A percentile compares a stretch with the other conserved stretches of the same genome.
phyloP scores from a whole-genome alignment of 2,329 filamentous ascomycete species.

The Verticillium tricorpus region DNA sequence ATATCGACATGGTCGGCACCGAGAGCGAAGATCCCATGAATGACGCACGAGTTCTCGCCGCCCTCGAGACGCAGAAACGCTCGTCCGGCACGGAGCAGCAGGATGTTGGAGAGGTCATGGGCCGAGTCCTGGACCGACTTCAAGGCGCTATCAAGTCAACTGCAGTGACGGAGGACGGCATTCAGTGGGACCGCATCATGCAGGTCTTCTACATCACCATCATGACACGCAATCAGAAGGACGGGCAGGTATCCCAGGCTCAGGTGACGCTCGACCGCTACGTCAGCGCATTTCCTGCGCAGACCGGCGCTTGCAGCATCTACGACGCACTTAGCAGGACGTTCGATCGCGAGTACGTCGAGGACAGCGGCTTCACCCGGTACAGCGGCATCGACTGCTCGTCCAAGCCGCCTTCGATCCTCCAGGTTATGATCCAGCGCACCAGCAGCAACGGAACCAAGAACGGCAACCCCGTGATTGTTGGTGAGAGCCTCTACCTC shows the following conservation, averaged over 20 bases:
- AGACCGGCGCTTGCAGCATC: slow-evolving; percentile 53
- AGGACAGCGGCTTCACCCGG: slow-evolving; percentile 55
- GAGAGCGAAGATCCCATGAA: slow-evolving; percentile 18
- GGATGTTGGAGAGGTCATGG: slow-evolving; percentile 94
- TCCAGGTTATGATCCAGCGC: slow-evolving; percentile 87
- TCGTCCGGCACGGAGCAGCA: slow-evolving; percentile 67
- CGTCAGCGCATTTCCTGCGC: slow-evolving; percentile 56
- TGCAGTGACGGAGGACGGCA: slow-evolving; percentile 58
- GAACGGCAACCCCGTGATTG: slow-evolving; percentile 69
- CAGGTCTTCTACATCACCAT: slow-evolving; percentile 59
- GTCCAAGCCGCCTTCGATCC: slow-evolving; percentile 68
- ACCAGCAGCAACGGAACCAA: slow-evolving; percentile 71
- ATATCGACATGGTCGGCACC: slow-evolving; percentile 28
- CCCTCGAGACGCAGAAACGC: slow-evolving; percentile 40
- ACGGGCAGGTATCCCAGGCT: slow-evolving; percentile 10
- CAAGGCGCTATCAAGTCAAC: slow-evolving; percentile 78
- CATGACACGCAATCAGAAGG: slow-evolving; percentile 39
- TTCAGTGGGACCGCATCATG: slow-evolving; percentile 79
- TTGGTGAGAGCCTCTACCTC: slow-evolving; percentile 79
- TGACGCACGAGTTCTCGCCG: slow-evolving; percentile 41
- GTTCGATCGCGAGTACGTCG: slow-evolving; percentile 75
- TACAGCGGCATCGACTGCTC: slow-evolving; percentile 59
- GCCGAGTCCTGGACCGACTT: slow-evolving; percentile 85
- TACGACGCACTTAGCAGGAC: slow-evolving; percentile 82
- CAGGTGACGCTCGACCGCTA: slow-evolving; percentile 53